These are phyloP conservation scores for Aspergillus sclerotialis DNA, from an alignment of 2,329 filamentous ascomycete genomes.

Conservation along the genomic window DNA sequence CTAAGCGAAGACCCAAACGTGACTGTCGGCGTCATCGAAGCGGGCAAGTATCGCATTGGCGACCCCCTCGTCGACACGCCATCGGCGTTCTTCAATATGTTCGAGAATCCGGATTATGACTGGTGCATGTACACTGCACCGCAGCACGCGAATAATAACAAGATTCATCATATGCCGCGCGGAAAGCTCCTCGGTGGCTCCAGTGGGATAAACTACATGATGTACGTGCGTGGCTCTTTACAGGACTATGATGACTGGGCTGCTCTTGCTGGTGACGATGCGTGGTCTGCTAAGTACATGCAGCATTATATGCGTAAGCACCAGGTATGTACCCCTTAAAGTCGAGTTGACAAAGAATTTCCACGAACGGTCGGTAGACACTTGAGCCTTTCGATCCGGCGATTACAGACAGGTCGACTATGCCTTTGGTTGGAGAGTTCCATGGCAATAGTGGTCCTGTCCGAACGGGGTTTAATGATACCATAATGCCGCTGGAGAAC, in stretches of 20 bases:
- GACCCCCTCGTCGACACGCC: constrained; percentile 23
- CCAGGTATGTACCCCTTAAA: constrained; percentile 3
- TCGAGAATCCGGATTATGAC: constrained; percentile 29
- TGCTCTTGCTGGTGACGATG: constrained; percentile 17
- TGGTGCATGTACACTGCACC: constrained; percentile 25
- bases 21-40: constrained; percentile 40
- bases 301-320: constrained; percentile 20
- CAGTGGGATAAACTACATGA: constrained; percentile 29
- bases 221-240: constrained; percentile 35
- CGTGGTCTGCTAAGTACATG: constrained; percentile 17
- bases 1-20: constrained; percentile 38
- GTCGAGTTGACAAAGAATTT: neutral
- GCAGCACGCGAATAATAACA: constrained; percentile 16
- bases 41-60: constrained; percentile 28
- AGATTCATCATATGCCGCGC: constrained; percentile 18
- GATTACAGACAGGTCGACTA: constrained; percentile 12
- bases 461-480: constrained; percentile 11
- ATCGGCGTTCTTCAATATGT: constrained; percentile 13
- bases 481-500: constrained; percentile 9
- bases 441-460: constrained; percentile 10
- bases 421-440: constrained; percentile 11
- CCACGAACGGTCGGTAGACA: constrained; percentile 12
- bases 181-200: constrained; percentile 29
- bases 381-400: constrained; percentile 19
- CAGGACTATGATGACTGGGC: constrained; percentile 30